Conservation (phyloP, 2,329 filamentous ascomycete species). For the Xylaria sp. region DNA sequence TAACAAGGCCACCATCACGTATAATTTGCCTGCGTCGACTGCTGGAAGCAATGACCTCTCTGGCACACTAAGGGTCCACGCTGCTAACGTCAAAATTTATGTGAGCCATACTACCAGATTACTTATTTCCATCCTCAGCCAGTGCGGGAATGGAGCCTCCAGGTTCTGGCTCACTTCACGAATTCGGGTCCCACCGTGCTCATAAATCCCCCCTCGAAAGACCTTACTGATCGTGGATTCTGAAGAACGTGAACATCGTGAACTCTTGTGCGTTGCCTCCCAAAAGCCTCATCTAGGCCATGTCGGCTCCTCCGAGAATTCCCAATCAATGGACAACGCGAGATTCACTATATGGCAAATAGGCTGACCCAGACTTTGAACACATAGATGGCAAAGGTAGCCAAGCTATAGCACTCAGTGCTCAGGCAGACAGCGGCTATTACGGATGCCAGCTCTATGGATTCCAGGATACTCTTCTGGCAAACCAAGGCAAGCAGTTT, state of each 20-base stretch:
- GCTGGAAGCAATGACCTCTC: constrained; percentile 59
- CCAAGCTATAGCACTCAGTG: constrained; percentile 54
- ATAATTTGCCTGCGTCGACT: constrained; percentile 52
- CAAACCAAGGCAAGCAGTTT: constrained; percentile 53
- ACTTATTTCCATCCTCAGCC: neutral
- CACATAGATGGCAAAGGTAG: constrained; percentile 48
- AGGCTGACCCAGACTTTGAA: neutral
- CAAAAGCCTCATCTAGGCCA: neutral
- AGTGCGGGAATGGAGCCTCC: neutral
- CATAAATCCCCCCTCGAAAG: neutral
- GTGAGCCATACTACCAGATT: constrained; percentile 11
- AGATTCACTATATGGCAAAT: neutral
- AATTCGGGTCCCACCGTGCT: neutral
- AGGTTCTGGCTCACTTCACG: neutral
- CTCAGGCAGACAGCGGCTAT: constrained; percentile 51
- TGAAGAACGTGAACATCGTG: constrained; percentile 58
- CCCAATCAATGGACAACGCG: neutral
- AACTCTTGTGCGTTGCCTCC: constrained; percentile 44
- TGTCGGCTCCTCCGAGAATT: neutral
- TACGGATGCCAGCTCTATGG: constrained; percentile 54
- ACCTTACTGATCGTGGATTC: constrained; percentile 6
- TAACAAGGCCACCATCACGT: constrained; percentile 63
- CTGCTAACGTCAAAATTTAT: constrained; percentile 62
- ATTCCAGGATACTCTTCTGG: constrained; percentile 58
- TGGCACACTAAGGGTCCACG: constrained; percentile 51